A percentile compares a stretch with the other conserved stretches of the same genome.
Conservation (phyloP, 495 filamentous ascomycete species). For the Lasiosphaeria miniovina region DNA sequence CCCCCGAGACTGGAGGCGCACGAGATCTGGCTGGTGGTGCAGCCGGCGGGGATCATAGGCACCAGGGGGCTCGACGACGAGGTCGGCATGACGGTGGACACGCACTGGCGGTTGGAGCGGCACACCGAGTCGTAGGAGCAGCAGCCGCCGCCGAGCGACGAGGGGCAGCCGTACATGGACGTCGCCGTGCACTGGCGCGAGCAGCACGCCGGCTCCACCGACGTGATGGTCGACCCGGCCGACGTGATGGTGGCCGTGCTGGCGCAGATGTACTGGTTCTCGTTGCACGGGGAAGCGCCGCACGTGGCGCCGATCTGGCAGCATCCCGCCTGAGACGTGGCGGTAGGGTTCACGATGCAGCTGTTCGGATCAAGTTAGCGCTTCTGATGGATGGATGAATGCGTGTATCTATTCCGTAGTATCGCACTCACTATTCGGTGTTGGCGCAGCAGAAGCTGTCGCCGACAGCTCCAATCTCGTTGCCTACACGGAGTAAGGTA, state of each 20-base stretch:
- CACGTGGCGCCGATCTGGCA: slow-evolving; percentile 39
- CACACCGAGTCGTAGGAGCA: slow-evolving; percentile 41
- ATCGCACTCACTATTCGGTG: slow-evolving; percentile 16
- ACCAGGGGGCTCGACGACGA: slow-evolving; percentile 21
- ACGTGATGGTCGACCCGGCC: slow-evolving; percentile 15
- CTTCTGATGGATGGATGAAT: background rate
- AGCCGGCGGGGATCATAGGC: slow-evolving; percentile 43
- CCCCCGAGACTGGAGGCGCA: slow-evolving; percentile 64
- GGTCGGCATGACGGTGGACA: slow-evolving; percentile 22
- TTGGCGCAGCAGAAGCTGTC: slow-evolving; percentile 17
- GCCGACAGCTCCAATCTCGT: slow-evolving; percentile 17
- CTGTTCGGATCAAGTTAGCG: slow-evolving; percentile 18
- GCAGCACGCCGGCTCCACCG: slow-evolving; percentile 35
- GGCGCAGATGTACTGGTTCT: slow-evolving; percentile 20
- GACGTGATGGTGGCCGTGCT: slow-evolving; percentile 21
- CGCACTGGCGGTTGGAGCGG: slow-evolving; percentile 22
- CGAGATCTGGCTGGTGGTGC: slow-evolving; percentile 69
- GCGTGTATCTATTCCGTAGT: background rate
- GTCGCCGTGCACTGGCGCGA: slow-evolving; percentile 30
- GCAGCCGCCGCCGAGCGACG: slow-evolving; percentile 41
- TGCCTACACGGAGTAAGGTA: slow-evolving; percentile 8
- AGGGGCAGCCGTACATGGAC: slow-evolving; percentile 42
- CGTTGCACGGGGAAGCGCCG: slow-evolving; percentile 28
- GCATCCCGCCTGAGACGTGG: slow-evolving; percentile 27
- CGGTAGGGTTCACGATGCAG: slow-evolving; percentile 27